Evolutionary conservation across 2,329 filamentous ascomycete genomes (phyloP).

Genomic region (Pseudocercospora cruenta): DNA sequence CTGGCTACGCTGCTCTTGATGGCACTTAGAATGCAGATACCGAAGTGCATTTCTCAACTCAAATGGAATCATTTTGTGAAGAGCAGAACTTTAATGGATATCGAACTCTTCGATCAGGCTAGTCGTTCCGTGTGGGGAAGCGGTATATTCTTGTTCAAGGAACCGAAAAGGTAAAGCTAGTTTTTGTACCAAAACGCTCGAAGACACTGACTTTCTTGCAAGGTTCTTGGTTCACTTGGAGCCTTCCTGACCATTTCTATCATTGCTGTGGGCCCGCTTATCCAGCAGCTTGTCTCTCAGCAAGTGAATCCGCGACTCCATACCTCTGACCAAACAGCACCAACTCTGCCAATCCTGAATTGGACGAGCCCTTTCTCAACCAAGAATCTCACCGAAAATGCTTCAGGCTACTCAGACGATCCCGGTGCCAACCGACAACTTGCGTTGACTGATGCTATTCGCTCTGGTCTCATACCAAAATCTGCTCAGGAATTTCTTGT

Average conservation of each 20-base stretch:
- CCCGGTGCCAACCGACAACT: not conserved
- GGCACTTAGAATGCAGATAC: not conserved
- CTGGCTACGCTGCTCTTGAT: too few relatives aligned
- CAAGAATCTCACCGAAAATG: too few relatives aligned
- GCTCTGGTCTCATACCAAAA: not conserved
- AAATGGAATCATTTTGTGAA: conserved; percentile 7
- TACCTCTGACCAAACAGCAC: not conserved
- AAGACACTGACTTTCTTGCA: not conserved
- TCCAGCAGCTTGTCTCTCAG: not conserved
- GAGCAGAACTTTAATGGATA: not conserved
- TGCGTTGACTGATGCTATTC: not conserved
- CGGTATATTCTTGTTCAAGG: not conserved
- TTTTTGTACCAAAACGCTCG: not conserved
- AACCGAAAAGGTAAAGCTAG: not conserved
- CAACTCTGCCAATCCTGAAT: not conserved
- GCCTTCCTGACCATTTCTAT: conserved; percentile 1
- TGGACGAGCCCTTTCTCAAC: not conserved
- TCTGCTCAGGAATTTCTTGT: not conserved
- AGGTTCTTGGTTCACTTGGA: not conserved
- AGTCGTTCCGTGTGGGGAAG: not conserved
- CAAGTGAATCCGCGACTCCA: not conserved
- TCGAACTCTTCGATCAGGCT: not conserved
- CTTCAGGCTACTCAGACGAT: too few relatives aligned
- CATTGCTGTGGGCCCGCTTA: not conserved
- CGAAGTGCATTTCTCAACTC: conserved; percentile 6